Evolutionary conservation across 305 asterid genomes (phyloP), one percentile per base, ranked within the genome.

Genomic region (Rubia peregrina): DNA sequence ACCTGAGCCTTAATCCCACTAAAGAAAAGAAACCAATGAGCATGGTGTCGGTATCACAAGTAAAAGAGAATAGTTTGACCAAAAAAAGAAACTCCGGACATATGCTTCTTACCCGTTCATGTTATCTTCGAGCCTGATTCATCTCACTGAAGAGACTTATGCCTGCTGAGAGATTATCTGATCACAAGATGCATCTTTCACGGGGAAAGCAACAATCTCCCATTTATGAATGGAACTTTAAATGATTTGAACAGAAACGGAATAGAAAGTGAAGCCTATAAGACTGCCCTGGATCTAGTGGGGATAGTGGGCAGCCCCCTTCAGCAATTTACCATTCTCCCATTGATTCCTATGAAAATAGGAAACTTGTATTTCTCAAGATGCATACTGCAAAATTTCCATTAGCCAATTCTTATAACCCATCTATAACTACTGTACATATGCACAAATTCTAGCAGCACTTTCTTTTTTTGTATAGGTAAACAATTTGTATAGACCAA

Each of bases 391-490:
- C 36, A n/a, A 41, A 26, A 46, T 21, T 12, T 22, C 24, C 71
- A 44, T 44, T 46, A 67, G 71, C 11, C 1, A 22, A 30, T n/a
- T n/a, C n/a, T n/a, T n/a, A 22, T 21, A 22, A 48, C 26, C 14
- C 33, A 17, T 33, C 40, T 17, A 46, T 9, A 41, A 44, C n/a
- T 36, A 36, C 48, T 74, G 61, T 65, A 44, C 26, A 67, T 63
- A 67, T 67, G 55, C 53, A 67, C 77, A 42, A 44, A 22, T 11
- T 56, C 51, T n/a, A 56, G 24, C 63, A 73, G 55, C 67, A 67
- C 48, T 43, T 42, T 43, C 56, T 46, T 38, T 63, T 57, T 6
- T 14, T 10, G 8, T 10, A 33, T 13, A 56, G 67, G 42, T 68
- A 53, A 73, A 61, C 61, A 66, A 53, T 43, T 43, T 11, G 49